Conservation (phyloP, 305 asterid genomes). For the Fraxinus nigra region DNA sequence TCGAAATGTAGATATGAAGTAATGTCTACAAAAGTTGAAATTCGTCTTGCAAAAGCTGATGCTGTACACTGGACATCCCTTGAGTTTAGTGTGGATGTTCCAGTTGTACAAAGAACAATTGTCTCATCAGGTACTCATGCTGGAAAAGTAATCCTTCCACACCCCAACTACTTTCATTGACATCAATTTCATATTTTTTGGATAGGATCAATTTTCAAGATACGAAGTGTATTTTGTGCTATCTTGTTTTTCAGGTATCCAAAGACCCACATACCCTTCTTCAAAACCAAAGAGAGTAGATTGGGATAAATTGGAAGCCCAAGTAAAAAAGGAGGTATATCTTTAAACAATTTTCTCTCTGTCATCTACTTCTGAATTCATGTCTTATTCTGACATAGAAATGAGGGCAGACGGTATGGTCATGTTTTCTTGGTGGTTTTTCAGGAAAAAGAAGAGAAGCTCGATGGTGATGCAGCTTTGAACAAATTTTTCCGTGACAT, state of each 20-base stretch:
- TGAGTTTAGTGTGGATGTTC: slow-evolving; percentile 48
- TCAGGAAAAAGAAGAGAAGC: slow-evolving; percentile 93
- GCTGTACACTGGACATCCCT: slow-evolving; percentile 68
- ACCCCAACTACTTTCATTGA: background rate
- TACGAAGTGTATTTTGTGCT: background rate
- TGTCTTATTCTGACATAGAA: background rate
- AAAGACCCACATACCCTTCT: slow-evolving; percentile 74
- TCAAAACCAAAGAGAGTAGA: slow-evolving; percentile 70
- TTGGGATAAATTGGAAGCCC: slow-evolving; percentile 97
- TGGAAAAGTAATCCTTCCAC: background rate
- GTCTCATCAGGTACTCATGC: slow-evolving; percentile 49
- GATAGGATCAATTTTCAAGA: background rate
- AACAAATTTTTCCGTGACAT: slow-evolving; percentile 89
- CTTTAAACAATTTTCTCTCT: background rate
- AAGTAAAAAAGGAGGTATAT: slow-evolving; percentile 74
- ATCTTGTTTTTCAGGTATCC: slow-evolving; percentile 41
- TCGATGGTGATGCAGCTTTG: slow-evolving; percentile 94
- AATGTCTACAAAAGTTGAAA: slow-evolving; percentile 80
- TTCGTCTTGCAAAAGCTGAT: slow-evolving; percentile 89
- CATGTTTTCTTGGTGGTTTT: slow-evolving; percentile 13
- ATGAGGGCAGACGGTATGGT: background rate
- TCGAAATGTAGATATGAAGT: slow-evolving; percentile 66
- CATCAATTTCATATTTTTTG: background rate
- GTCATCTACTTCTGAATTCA: background rate
- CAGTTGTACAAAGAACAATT: slow-evolving; percentile 44